Evolutionary conservation across 2,329 filamentous ascomycete genomes (phyloP).

Genomic region (Sporothrix globosa): DNA sequence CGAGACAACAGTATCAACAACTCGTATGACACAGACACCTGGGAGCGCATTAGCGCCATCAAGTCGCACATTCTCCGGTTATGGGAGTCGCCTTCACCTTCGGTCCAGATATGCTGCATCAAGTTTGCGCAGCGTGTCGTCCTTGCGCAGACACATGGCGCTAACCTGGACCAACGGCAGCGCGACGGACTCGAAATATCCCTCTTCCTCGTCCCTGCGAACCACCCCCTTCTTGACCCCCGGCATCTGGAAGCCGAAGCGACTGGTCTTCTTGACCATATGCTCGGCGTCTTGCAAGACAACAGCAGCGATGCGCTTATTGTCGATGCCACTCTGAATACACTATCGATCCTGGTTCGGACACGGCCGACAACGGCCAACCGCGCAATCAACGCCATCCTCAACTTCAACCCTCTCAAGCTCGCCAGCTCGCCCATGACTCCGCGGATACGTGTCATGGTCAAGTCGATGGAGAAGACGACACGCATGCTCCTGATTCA

Average conservation of each 20-base stretch:
- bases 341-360: slow-evolving; percentile 79
- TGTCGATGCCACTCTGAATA: slow-evolving; percentile 56
- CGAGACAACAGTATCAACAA: slow-evolving; percentile 72
- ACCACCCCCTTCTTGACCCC: slow-evolving; percentile 78
- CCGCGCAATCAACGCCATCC: slow-evolving; percentile 80
- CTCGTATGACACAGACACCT: slow-evolving; percentile 76
- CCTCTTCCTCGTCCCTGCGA: slow-evolving; percentile 78
- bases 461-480: slow-evolving; percentile 95
- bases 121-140: slow-evolving; percentile 96
- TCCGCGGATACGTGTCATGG: slow-evolving; percentile 75
- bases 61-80: slow-evolving; percentile 86
- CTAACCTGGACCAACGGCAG: slow-evolving; percentile 76
- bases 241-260: slow-evolving; percentile 89
- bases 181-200: slow-evolving; percentile 81
- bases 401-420: slow-evolving; percentile 91
- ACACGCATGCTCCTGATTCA: slow-evolving; percentile 82
- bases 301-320: slow-evolving; percentile 68
- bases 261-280: slow-evolving; percentile 83
- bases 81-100: slow-evolving; percentile 78
- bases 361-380: slow-evolving; percentile 77
- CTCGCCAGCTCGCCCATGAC: slow-evolving; percentile 74
- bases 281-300: slow-evolving; percentile 83
- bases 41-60: slow-evolving; percentile 86
- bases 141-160: slow-evolving; percentile 84
- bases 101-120: slow-evolving; percentile 89